phyloP scores from a whole-genome alignment of 2,329 filamentous ascomycete genomes.

The Septoria linicola region DNA sequence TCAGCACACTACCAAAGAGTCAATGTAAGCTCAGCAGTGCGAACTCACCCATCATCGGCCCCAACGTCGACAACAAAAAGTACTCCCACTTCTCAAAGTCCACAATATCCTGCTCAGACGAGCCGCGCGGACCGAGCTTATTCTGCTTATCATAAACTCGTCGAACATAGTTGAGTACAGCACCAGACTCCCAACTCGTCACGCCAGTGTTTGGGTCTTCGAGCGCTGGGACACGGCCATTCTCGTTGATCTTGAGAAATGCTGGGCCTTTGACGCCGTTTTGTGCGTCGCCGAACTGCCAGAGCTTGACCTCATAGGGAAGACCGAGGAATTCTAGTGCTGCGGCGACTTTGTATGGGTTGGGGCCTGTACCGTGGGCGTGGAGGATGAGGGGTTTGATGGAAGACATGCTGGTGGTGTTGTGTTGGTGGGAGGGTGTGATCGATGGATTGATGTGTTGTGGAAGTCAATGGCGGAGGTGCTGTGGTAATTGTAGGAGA shows the following conservation, averaged over 20 bases:
- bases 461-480: background rate
- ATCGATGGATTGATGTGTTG: background rate
- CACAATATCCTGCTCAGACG: constrained; percentile 42
- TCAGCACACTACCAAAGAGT: background rate
- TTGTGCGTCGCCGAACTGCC: constrained; percentile 43
- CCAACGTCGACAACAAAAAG: constrained; percentile 45
- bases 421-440: background rate
- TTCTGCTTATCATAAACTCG: constrained; percentile 46
- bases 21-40: too few species aligned
- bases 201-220: constrained; percentile 49
- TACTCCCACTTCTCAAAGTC: constrained; percentile 51
- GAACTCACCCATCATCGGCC: constrained; percentile 43
- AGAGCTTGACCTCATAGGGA: constrained; percentile 45
- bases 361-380: constrained; percentile 44
- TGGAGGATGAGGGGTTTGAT: constrained; percentile 43
- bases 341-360: constrained; percentile 48
- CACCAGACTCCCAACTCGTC: constrained; percentile 52
- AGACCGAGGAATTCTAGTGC: constrained; percentile 43
- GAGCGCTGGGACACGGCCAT: constrained; percentile 46
- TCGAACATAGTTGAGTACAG: constrained; percentile 52
- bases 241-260: constrained; percentile 47
- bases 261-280: constrained; percentile 42
- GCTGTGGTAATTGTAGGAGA: background rate
- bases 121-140: constrained; percentile 39
- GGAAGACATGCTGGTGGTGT: constrained; percentile 4